Evolutionary conservation across 345 rosid genomes (phyloP).

Genomic region (Luvunga scandens): DNA sequence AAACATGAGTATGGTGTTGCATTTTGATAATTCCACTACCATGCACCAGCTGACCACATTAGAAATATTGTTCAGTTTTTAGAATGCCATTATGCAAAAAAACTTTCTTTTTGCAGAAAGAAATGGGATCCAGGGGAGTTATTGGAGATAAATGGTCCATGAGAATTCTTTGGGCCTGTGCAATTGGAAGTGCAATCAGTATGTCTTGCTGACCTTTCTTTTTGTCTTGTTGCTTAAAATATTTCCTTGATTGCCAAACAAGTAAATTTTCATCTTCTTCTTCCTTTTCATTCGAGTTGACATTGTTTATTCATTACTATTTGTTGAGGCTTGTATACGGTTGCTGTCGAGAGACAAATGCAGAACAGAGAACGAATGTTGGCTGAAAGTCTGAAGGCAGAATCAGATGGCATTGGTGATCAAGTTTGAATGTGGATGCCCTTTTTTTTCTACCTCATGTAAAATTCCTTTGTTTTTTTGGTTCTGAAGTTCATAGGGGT

Average conservation of each 20-base stretch:
- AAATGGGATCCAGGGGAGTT: slow-evolving; percentile 50
- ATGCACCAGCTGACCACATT: not conserved
- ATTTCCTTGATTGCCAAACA: not conserved
- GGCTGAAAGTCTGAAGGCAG: slow-evolving; percentile 61
- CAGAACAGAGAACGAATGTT: slow-evolving; percentile 64
- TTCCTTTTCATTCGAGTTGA: not conserved
- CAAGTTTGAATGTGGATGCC: slow-evolving; percentile 26
- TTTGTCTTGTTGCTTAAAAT: not conserved
- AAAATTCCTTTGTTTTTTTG: slow-evolving; percentile 11
- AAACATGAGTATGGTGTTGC: not conserved
- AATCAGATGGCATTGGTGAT: slow-evolving; percentile 45
- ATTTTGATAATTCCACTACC: not conserved
- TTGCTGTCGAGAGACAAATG: slow-evolving; percentile 69
- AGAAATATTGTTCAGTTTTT: not conserved
- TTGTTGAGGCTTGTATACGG: slow-evolving; percentile 73
- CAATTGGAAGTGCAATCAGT: slow-evolving; percentile 69
- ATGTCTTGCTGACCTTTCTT: not conserved
- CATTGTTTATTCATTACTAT: not conserved
- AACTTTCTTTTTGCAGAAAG: slow-evolving; percentile 13
- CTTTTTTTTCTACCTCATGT: not conserved
- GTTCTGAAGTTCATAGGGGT: not conserved
- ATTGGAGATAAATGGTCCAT: slow-evolving; percentile 72
- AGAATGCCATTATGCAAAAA: not conserved
- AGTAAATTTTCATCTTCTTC: not conserved
- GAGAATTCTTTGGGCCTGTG: slow-evolving; percentile 76